Percentiles rank a stretch among this genome's conserved stretches.
Evolutionary conservation across 768 basidiomycete genomes (phyloP).

Genomic region (Tulasnella sp.): DNA sequence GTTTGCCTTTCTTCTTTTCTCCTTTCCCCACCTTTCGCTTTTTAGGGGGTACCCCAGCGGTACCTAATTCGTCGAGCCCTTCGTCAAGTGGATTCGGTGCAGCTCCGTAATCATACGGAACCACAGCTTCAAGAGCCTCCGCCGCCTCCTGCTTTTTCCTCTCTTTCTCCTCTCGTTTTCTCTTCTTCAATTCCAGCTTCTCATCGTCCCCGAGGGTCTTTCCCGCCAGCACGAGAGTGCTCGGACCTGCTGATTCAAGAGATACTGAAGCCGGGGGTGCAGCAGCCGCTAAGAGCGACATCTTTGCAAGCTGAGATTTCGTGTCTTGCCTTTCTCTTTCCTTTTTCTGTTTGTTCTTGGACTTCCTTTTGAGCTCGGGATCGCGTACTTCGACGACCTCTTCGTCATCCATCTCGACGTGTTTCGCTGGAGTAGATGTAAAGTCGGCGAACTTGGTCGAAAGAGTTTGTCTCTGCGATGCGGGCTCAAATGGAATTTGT

Average conservation of each 20-base stretch:
- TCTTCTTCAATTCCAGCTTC: constrained; percentile 28
- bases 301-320: constrained; percentile 9
- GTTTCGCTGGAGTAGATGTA: constrained; percentile 22
- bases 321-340: constrained; percentile 8
- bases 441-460: constrained; percentile 10
- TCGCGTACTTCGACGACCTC: constrained; percentile 71
- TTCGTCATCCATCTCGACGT: constrained; percentile 40
- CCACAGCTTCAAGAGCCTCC: constrained; percentile 33
- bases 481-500: constrained; percentile 77
- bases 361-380: constrained; percentile 52
- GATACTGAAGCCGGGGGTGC: constrained; percentile 27
- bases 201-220: constrained; percentile 21
- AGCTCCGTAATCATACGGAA: constrained; percentile 65
- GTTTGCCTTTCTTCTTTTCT: constrained; percentile 42
- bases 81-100: constrained; percentile 71
- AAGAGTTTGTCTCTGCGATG: constrained; percentile 48
- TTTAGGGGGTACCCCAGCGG: constrained; percentile 35
- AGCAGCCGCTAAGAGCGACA: constrained; percentile 5
- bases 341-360: constrained; percentile 46
- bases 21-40: constrained; percentile 45
- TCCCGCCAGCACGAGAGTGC: constrained; percentile 29
- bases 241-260: neutral
- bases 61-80: constrained; percentile 52
- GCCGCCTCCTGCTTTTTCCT: constrained; percentile 31
- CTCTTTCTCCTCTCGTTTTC: constrained; percentile 32